Evolutionary conservation across 1,284 basidiomycete species (phyloP), one percentile per base, ranked within the genome.

Genomic region (Dichomitus squalens): DNA sequence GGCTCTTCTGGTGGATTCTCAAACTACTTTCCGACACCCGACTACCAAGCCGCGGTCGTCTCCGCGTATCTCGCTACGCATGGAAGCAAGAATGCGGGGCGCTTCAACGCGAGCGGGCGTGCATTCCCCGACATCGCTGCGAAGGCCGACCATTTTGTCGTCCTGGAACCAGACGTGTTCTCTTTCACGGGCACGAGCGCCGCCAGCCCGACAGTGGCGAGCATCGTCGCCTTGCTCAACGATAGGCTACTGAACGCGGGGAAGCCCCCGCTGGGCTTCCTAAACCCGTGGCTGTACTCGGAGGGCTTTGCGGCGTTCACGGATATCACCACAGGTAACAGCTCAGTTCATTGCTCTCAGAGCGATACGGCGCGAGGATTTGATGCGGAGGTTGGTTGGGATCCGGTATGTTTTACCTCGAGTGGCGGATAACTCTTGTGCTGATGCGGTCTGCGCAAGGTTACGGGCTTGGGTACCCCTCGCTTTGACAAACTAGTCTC

Each of bases 1-100:
- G 74, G 77, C 70, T 76, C 73, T 33, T 85, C 86, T 5, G 87
- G 86, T 56, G 88, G 87, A 3, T 88, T 88, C 73, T 82, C 80
- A 58, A 72, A 76, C 63, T 73, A 75, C 65, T 82, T 78, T 62
- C 41, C 69, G 6, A 60, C 64, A 1, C 77, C 78, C 2, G 34
- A 39, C 11, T 82, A 76, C 62, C 80, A 80, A 63, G 46, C 61
- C 23, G 29, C 44, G 0, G 69, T 71, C 3, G 76, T 80, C 11
- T 38, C 64, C 3, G 53, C 61, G 9, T 81, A 49, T 63, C 67
- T 64, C 40, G 36, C 31, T 3, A 41, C 62, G 23, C 66, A 72
- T 14, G 75, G 73, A 12, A 72, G 69, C 0, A 60, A 58, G 49
- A 65, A 67, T 64, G n/a, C 55, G 1, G 71, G 69, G 8, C 63